A percentile compares a stretch with the other conserved stretches of the same genome.
Evolutionary conservation across 768 basidiomycete species (phyloP).

Genomic region (Tricholomella constricta): DNA sequence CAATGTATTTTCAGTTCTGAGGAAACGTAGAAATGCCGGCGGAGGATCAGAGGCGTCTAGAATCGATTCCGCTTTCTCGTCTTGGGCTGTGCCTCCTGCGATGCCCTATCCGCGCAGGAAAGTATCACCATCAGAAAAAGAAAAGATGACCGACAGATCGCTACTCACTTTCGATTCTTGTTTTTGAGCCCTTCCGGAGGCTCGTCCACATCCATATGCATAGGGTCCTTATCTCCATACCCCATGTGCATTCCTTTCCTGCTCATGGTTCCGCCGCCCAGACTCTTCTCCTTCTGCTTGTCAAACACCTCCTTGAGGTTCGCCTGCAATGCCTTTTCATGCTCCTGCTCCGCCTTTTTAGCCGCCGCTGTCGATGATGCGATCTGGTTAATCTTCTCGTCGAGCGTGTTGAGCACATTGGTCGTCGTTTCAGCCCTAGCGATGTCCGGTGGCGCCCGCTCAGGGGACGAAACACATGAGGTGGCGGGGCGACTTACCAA

Average conservation of each 20-base stretch:
- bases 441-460: constrained; percentile 2
- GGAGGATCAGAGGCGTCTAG: constrained; percentile 21
- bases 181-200: constrained; percentile 44
- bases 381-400: constrained; percentile 65
- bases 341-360: constrained; percentile 47
- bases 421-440: constrained; percentile 72
- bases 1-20: constrained; percentile 1
- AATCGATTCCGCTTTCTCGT: constrained; percentile 61
- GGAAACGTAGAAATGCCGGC: not conserved
- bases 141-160: not conserved
- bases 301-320: constrained; percentile 64
- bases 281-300: constrained; percentile 59
- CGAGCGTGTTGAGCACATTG: constrained; percentile 69
- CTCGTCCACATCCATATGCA: constrained; percentile 71
- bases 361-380: constrained; percentile 41
- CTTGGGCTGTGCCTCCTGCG: constrained; percentile 47
- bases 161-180: constrained; percentile 64
- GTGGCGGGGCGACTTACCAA: constrained; percentile 50
- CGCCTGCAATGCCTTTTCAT: constrained; percentile 55
- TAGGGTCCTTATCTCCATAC: constrained; percentile 28
- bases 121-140: constrained; percentile 1
- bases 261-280: constrained; percentile 30
- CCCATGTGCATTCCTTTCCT: constrained; percentile 19
- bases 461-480: not conserved
- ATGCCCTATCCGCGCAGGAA: constrained; percentile 28